Evolutionary conservation across 2,329 filamentous ascomycete genomes (phyloP), one percentile per base, ranked within the genome.

Genomic region (Aureobasidium uvarum): DNA sequence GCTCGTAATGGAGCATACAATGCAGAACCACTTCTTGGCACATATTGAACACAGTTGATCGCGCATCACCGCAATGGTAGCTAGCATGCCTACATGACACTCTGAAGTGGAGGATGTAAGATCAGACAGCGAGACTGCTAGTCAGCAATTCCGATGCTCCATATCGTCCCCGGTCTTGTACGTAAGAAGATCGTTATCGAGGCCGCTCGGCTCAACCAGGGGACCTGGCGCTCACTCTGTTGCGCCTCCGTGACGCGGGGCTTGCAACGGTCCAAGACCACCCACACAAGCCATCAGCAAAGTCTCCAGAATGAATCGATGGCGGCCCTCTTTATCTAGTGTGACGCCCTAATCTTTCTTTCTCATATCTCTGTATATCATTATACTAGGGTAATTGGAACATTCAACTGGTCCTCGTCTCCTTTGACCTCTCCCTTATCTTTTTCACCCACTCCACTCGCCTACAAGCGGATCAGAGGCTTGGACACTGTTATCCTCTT

Each of bases 181-280:
- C 48, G 48, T 63, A 63, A 63, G 13, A 63, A 38, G 23, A 45
- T 20, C 8, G 38, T 20, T 54, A 63, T 54, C 46, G 60, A 20
- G 23, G 18, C 48, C 46, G 60, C 60, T 63, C 60, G 36, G 60
- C 60, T 54, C 46, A 31, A 16, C 18, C 16, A 28, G 20, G 14
- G 58, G 23, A 62, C 58, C 41, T 13, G 45, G 58, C 58, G 43
- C 20, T 18, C 58, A 39, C 31, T 39, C 33, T 23, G 58, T 25
- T 48, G 31, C 56, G 56, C 56, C 56, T 46, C 56, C 10, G 33
- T 62, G 45, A 62, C 45, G 58, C 58, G 58, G 58, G 58, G 58
- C 36, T 60, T 51, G 33, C 46, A 63, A 54, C 60, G 60, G 46
- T 28, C 18, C 1, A 41, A 20, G 51, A 43, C 5, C 46, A 43